Conservation (phyloP, 208 protist genomes). For the Trypanosoma conorhini region DNA sequence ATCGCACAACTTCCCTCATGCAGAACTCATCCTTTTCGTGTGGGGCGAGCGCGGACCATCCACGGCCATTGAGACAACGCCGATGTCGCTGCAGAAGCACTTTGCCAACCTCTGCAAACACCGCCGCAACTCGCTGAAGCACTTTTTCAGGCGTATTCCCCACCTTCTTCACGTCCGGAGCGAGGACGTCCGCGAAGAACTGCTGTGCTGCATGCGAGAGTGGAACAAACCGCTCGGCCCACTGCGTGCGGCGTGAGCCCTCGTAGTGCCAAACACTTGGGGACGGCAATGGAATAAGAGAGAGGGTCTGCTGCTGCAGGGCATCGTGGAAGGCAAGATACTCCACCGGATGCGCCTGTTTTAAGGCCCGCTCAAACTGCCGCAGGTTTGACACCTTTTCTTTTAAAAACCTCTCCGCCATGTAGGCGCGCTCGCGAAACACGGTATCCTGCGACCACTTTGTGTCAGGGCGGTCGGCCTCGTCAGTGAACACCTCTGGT, state of each 20-base stretch:
- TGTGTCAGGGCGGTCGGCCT: constrained; percentile 81
- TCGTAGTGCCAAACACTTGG: constrained; percentile 84
- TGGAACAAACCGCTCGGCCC: constrained; percentile 76
- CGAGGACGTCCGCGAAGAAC: constrained; percentile 68
- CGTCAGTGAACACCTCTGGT: constrained; percentile 57
- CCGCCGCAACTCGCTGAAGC: constrained; percentile 41
- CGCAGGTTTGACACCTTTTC: constrained; percentile 69
- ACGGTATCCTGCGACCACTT: constrained; percentile 77
- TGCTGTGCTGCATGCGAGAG: constrained; percentile 41
- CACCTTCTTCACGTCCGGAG: constrained; percentile 33
- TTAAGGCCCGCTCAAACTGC: constrained; percentile 69
- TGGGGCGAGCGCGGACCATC: constrained; percentile 20
- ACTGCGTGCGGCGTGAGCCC: constrained; percentile 60
- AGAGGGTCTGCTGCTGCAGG: constrained; percentile 68
- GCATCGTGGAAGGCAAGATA: constrained; percentile 74
- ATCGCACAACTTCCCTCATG: constrained; percentile 48
- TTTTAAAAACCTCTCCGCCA: constrained; percentile 71
- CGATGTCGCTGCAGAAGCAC: constrained; percentile 44
- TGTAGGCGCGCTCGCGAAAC: constrained; percentile 71
- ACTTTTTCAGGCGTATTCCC: constrained; percentile 38
- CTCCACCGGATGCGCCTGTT: constrained; percentile 32
- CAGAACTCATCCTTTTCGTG: constrained; percentile 48
- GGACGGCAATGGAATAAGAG: constrained; percentile 70
- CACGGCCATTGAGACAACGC: constrained; percentile 27
- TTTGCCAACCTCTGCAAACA: constrained; percentile 47